Evolutionary conservation across 176 grass and related monocot species (phyloP).

Genomic region (Echinochloa phyllopogon): DNA sequence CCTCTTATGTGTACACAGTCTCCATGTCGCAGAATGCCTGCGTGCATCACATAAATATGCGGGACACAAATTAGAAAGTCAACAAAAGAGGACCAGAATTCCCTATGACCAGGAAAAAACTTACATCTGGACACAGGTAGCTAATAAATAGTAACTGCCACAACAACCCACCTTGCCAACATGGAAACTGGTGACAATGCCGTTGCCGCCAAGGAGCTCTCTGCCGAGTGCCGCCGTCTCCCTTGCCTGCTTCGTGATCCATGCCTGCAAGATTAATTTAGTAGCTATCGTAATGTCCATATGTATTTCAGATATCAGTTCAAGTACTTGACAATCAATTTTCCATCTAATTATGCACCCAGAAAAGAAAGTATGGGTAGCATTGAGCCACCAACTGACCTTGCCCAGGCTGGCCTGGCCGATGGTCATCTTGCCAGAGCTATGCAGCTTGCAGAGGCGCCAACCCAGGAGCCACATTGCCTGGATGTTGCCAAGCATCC

Average conservation of each 20-base stretch:
- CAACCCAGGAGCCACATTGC: constrained; percentile 58
- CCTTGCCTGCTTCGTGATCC: constrained; percentile 62
- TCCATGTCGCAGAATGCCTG: constrained; percentile 80
- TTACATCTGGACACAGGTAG: background rate
- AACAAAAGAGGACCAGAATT: background rate
- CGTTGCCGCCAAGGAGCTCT: constrained; percentile 71
- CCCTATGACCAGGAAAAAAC: background rate
- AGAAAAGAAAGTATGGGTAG: background rate
- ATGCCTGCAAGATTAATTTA: constrained; percentile 43
- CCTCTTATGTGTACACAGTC: constrained; percentile 64
- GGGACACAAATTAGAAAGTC: background rate
- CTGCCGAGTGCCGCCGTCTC: constrained; percentile 63
- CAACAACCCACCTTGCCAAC: constrained; percentile 65
- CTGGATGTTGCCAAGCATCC: constrained; percentile 76
- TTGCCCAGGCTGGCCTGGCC: constrained; percentile 69
- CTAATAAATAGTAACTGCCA: background rate
- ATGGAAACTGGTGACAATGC: constrained; percentile 73
- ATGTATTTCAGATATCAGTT: too few species aligned
- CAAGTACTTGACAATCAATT: background rate
- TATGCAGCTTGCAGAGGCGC: constrained; percentile 61
- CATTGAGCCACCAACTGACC: constrained; percentile 9
- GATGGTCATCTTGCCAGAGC: constrained; percentile 50
- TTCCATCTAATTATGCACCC: background rate
- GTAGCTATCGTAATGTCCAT: background rate
- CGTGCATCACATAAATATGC: background rate